Base-by-base conservation (phyloP, 805 yeast genomes). In the Isabelozyma heimii region DNA sequence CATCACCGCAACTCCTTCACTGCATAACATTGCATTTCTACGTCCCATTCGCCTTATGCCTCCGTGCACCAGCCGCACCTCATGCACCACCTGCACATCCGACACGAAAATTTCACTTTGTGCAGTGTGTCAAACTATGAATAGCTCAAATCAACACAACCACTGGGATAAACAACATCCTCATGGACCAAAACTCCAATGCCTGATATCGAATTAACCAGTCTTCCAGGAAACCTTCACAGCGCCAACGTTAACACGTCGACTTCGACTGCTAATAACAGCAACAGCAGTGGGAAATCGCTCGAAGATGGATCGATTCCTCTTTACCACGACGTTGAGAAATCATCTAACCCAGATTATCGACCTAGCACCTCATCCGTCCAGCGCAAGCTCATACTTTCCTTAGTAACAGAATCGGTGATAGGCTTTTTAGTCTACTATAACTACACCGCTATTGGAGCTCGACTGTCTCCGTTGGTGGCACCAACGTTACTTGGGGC, bases 401-500 rank as follows among this genome's bases (percentile, higher is more conserved):
- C 56, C 41, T 48, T 72, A n/a, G 12, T 65, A 4, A 44, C 60
- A 17, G 76, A 73, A 48, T 37, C 60, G 6, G 27, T 59, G 10
- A 45, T 65, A 7, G 61, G 72, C 6, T n/a, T 59, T 20, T 42
- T 53, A 17, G 52, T 72, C 15, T 69, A 71, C 52, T 56, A 46
- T 49, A 59, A 67, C 37, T 73, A 72, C 51, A 37, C 40, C 2
- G 67, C 58, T 12, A 37, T 39, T 12, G 44, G 72, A 9, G 46
- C 55, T 12, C 38, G 44, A 9, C 35, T 59, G 44, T 57, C 59
- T 40, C 65, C 64, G 13, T 58, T 71, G 38, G 43, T 72, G 27
- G 77, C 72, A 2, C 75, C 77, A 5, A 51, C 72, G 4, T 54
- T 72, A 12, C 54, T 73, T 46, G 77, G 79, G 2, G 63, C 72